Evolutionary conservation across 2,329 filamentous ascomycete genomes (phyloP).

Genomic region (Exophiala lecanii-corni): DNA sequence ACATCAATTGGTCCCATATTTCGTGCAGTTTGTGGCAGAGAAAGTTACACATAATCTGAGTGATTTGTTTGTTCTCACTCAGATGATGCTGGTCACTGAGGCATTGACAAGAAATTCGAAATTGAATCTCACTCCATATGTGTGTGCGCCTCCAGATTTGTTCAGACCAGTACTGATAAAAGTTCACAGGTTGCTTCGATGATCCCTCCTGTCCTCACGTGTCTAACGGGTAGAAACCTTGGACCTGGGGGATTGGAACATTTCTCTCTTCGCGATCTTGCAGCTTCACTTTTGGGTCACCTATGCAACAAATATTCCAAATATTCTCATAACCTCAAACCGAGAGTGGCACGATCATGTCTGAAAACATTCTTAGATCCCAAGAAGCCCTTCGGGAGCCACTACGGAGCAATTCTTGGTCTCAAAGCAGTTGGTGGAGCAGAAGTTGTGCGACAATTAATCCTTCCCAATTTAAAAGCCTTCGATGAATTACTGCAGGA

Average conservation of each 20-base stretch:
- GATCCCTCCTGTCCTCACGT: slow-evolving; percentile 84
- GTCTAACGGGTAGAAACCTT: slow-evolving; percentile 77
- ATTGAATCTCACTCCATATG: slow-evolving; percentile 69
- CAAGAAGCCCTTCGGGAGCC: slow-evolving; percentile 72
- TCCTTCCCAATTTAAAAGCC: slow-evolving; percentile 61
- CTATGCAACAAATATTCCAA: slow-evolving; percentile 78
- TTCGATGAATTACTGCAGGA: slow-evolving; percentile 60
- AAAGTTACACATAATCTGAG: slow-evolving; percentile 93
- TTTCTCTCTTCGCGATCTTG: slow-evolving; percentile 77
- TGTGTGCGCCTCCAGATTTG: slow-evolving; percentile 30
- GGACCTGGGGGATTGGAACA: slow-evolving; percentile 57
- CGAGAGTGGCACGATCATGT: slow-evolving; percentile 86
- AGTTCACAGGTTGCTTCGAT: slow-evolving; percentile 56
- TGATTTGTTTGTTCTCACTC: slow-evolving; percentile 79
- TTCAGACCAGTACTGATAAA: neutral
- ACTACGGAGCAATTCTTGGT: slow-evolving; percentile 83
- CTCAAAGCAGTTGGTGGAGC: slow-evolving; percentile 70
- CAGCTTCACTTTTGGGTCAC: slow-evolving; percentile 73
- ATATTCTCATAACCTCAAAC: slow-evolving; percentile 75
- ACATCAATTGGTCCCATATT: slow-evolving; percentile 94
- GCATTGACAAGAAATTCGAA: slow-evolving; percentile 79
- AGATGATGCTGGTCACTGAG: slow-evolving; percentile 86
- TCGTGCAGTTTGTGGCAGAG: slow-evolving; percentile 90
- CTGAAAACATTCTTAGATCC: slow-evolving; percentile 89
- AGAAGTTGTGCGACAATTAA: slow-evolving; percentile 59